These are phyloP conservation scores for Hypomontagnella submonticulosa DNA, from an alignment of 495 filamentous ascomycete species.

Conservation along the genomic window DNA sequence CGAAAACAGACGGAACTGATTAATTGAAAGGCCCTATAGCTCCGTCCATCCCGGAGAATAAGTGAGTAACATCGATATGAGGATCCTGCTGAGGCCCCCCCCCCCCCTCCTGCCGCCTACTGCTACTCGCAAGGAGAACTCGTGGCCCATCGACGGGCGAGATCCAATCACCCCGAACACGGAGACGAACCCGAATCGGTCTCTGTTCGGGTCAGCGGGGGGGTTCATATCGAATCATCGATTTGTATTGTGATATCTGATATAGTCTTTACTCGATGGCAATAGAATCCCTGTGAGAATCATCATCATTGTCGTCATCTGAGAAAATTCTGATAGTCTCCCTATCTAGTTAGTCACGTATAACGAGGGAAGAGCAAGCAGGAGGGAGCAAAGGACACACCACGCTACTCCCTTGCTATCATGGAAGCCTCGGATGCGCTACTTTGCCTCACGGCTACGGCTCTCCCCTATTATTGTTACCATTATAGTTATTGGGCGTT, in stretches of 20 bases:
- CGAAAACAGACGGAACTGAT: constrained; percentile 23
- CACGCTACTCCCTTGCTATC: constrained; percentile 20
- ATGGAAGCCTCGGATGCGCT: constrained; percentile 31
- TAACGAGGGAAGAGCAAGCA: constrained; percentile 8
- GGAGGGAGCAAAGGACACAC: not conserved
- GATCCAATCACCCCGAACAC: constrained; percentile 38
- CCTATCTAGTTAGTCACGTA: constrained; percentile 15
- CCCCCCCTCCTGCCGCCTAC: constrained; percentile 8
- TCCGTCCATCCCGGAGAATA: constrained; percentile 36
- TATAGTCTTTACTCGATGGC: constrained; percentile 27
- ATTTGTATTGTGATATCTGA: constrained; percentile 43
- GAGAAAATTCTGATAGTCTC: constrained; percentile 3
- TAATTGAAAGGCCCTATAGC: constrained; percentile 16
- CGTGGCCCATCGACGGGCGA: constrained; percentile 35
- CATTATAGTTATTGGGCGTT: constrained; percentile 5
- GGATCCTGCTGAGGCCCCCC: constrained; percentile 10
- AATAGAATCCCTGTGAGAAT: constrained; percentile 22
- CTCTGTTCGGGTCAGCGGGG: constrained; percentile 21
- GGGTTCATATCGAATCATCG: constrained; percentile 34
- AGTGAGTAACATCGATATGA: constrained; percentile 34
- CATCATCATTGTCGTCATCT: constrained; percentile 12
- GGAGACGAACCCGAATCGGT: constrained; percentile 31
- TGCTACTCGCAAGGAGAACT: constrained; percentile 15
- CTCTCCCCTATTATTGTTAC: constrained; percentile 12
- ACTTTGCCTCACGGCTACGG: constrained; percentile 8